Evolutionary conservation across 1,284 basidiomycete genomes (phyloP).

Genomic region (Sanghuangporus sanghuang): DNA sequence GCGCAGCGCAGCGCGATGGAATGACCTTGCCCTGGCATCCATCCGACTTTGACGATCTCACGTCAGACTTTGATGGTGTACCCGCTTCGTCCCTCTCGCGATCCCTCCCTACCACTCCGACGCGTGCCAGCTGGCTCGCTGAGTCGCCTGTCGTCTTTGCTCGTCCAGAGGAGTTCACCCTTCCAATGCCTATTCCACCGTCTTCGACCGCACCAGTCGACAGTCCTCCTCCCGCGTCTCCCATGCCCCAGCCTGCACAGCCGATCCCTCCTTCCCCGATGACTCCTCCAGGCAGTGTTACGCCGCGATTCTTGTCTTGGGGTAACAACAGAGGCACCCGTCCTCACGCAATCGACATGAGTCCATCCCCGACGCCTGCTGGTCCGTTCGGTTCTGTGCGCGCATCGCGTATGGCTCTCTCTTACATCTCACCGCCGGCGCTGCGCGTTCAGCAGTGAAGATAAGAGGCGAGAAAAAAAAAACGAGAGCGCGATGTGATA

Average conservation of each 20-base stretch:
- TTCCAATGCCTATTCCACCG: not conserved
- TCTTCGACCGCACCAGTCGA: not conserved
- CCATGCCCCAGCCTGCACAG: not conserved
- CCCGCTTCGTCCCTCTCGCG: not conserved
- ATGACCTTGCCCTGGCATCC: not conserved
- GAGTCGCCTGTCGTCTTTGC: constrained; percentile 1
- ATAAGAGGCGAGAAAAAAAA: not conserved
- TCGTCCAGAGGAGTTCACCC: not conserved
- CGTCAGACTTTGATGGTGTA: not conserved
- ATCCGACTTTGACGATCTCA: not conserved
- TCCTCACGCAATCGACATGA: constrained; percentile 10
- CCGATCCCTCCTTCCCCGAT: constrained; percentile 2
- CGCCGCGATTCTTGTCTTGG: constrained; percentile 15
- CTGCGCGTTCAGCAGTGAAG: constrained; percentile 10
- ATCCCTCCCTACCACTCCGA: constrained; percentile 8
- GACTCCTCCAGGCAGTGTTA: constrained; percentile 17
- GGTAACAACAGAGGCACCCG: not conserved
- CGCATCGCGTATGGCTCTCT: constrained; percentile 8
- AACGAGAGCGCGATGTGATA: not conserved
- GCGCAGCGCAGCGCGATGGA: not conserved
- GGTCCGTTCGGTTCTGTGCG: constrained; percentile 12
- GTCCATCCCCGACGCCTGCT: constrained; percentile 12
- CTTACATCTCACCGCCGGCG: constrained; percentile 9
- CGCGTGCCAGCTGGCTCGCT: constrained; percentile 3
- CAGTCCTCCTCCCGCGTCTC: constrained; percentile 1